Evolutionary conservation across 2,329 filamentous ascomycete genomes (phyloP), one percentile per base, ranked within the genome.

Genomic region (Sporothrix globosa): DNA sequence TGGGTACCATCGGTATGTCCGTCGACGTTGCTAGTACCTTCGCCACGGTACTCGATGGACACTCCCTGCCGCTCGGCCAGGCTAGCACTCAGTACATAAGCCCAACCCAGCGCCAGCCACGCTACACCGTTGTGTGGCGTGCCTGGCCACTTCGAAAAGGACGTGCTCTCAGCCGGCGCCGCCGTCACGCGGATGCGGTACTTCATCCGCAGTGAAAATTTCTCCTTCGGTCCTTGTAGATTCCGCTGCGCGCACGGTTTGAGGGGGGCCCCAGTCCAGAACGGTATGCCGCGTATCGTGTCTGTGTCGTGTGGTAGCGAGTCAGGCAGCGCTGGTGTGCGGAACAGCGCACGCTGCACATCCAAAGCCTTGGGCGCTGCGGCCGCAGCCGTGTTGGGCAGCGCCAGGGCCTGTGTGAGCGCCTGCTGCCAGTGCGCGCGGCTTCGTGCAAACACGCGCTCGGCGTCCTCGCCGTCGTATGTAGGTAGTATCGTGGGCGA

Each of bases 41-140:
- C 50, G 14, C 6, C 53, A 30, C 41, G 14, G 24, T 67, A 67
- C 48, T 67, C 48, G 10, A 67, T 41, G 30, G 21, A 19, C 17
- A 72, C 61, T 17, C 46, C 24, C n/a, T 71, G 67, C 41, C 69
- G 58, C 50, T 71, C 69, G 14, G 71, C 71, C 19, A 72, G 69
- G 46, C 66, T 70, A 6, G 69, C 69, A 60, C 50, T 71, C 1
- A 72, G 21, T 21, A 72, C 53, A 58, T 72, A 72, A 11, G 67
- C 69, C 69, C 69, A 72, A 39, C 69, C 71, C 21, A 71, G 54
- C 9, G 68, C 54, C 11, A 69, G 46, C 67, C 69, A 61, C 17
- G 71, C 71, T n/a, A 72, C 61, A 5, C 71, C 69, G 46, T 72
- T 72, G 69, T 72, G 70, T 30, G 60, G 67, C 27, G 52, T 67